These are phyloP conservation scores for Puya raimondii DNA, from an alignment of 176 grass and related monocot species.

Conservation along the genomic window DNA sequence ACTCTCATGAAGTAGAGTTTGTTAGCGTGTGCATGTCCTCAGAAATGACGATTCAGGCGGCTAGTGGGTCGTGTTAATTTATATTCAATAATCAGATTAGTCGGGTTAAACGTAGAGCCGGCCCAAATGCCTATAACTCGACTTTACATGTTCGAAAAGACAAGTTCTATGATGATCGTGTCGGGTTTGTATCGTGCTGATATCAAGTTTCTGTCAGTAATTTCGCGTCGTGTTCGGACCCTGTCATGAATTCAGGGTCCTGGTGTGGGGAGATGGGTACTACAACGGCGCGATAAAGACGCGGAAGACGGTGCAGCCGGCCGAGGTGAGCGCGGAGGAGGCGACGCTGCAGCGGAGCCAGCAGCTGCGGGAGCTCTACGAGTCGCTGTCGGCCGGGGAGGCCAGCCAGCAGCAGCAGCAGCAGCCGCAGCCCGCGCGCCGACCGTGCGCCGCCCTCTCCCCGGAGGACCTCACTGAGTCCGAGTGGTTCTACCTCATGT, in stretches of 20 bases:
- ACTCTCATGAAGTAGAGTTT: too few species aligned
- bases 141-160: too few species aligned
- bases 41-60: too few species aligned
- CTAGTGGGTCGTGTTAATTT: too few species aligned
- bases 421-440: slow-evolving; percentile 14
- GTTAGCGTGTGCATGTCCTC: too few species aligned
- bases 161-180: too few species aligned
- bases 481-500: slow-evolving; percentile 99
- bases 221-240: background rate
- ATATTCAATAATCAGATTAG: too few species aligned
- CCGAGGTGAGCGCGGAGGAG: slow-evolving; percentile 33
- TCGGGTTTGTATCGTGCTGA: too few species aligned
- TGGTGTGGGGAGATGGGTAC: slow-evolving; percentile 77
- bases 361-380: slow-evolving; percentile 74
- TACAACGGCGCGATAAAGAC: slow-evolving; percentile 89
- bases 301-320: slow-evolving; percentile 61
- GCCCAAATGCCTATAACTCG: too few species aligned
- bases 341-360: slow-evolving; percentile 46
- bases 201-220: background rate
- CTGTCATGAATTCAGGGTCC: slow-evolving; percentile 15
- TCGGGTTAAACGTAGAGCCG: too few species aligned
- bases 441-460: slow-evolving; percentile 59
- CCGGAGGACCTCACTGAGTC: slow-evolving; percentile 90
- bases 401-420: background rate
- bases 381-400: slow-evolving; percentile 45